Conservation (phyloP, 257 asterid species). For the Rhazya stricta region DNA sequence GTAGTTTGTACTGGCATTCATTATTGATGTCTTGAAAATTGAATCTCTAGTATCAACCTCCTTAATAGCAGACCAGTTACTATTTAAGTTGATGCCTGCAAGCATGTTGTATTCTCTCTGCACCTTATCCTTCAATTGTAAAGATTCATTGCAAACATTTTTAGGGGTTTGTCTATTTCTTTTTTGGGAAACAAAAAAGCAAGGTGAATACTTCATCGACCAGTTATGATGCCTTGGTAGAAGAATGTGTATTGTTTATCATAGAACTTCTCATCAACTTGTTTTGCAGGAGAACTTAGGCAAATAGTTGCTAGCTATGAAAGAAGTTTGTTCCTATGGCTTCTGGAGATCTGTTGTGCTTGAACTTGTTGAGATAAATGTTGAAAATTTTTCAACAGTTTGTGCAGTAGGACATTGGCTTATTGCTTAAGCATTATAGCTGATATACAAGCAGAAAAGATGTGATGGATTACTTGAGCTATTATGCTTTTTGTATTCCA, state of each 20-base stretch:
- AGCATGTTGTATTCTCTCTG: not conserved
- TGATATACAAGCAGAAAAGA: not conserved
- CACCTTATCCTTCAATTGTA: not conserved
- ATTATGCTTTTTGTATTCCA: no score
- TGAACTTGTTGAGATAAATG: not conserved
- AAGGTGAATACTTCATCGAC: not conserved
- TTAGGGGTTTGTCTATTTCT: not conserved
- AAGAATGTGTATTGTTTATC: not conserved
- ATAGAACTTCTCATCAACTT: not conserved
- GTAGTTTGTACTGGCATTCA: not conserved
- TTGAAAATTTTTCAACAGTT: not conserved
- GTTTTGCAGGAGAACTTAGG: not conserved
- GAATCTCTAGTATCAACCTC: not conserved
- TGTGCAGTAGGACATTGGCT: not conserved
- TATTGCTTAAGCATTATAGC: not conserved
- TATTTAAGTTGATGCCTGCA: not conserved
- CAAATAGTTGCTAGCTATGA: not conserved
- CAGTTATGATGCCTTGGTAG: not conserved
- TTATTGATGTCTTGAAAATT: not conserved
- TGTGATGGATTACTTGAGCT: not conserved
- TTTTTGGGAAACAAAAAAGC: not conserved
- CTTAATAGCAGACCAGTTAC: not conserved
- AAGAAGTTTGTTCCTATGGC: not conserved
- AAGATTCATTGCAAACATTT: not conserved
- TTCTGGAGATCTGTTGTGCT: not conserved